A percentile compares a stretch with the other conserved stretches of the same genome.
phyloP scores from a whole-genome alignment of 176 grass and related monocot genomes.

The Avena insularis region DNA sequence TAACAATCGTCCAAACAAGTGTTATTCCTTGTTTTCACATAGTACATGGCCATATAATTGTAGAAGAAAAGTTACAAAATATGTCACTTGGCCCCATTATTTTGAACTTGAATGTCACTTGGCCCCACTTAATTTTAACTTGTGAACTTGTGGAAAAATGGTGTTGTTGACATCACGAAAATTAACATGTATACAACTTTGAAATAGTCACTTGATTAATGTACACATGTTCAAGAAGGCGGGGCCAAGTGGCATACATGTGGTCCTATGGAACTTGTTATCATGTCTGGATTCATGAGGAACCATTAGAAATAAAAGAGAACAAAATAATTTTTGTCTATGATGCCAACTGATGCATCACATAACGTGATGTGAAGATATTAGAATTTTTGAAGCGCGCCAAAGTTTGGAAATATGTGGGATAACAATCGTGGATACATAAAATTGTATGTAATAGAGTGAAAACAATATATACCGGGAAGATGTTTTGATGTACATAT shows the following conservation, averaged over 20 bases:
- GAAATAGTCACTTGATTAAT: background rate
- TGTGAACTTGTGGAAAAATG: conserved; percentile 7
- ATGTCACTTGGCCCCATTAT: too few species aligned
- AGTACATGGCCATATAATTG: too few species aligned
- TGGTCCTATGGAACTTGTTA: background rate
- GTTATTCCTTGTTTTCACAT: too few species aligned
- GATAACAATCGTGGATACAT: background rate
- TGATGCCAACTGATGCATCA: background rate
- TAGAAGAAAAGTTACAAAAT: too few species aligned
- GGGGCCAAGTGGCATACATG: background rate
- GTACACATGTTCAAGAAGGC: background rate
- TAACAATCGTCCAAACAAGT: background rate
- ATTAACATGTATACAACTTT: background rate
- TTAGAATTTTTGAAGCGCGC: background rate
- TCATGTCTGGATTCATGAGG: background rate
- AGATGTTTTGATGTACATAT: background rate
- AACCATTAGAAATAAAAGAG: background rate
- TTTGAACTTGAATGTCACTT: conserved; percentile 12
- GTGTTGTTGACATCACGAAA: background rate
- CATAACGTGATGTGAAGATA: background rate
- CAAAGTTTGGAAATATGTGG: background rate
- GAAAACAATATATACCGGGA: background rate
- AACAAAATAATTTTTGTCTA: too few species aligned
- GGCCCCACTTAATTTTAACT: background rate
- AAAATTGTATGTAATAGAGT: background rate